Evolutionary conservation across 2,329 filamentous ascomycete species (phyloP).

Genomic region (Xylariaceae sp.): DNA sequence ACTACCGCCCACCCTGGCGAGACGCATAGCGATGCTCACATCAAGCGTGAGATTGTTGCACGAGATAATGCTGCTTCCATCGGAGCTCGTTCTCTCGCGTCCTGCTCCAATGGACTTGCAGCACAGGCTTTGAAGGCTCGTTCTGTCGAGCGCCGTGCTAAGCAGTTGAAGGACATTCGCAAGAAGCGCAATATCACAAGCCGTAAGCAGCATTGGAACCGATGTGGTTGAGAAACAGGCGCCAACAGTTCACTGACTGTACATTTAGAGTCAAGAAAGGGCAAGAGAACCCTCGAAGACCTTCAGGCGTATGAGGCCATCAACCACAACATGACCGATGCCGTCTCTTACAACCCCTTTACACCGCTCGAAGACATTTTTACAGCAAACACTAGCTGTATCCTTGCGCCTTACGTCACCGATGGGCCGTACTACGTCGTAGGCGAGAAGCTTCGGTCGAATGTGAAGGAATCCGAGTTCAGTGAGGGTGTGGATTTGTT

Average conservation of each 20-base stretch:
- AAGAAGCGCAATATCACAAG: constrained; percentile 33
- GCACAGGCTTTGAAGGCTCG: constrained; percentile 36
- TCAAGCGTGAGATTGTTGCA: constrained; percentile 33
- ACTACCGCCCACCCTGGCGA: constrained; percentile 32
- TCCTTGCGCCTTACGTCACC: constrained; percentile 33
- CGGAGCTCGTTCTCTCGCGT: constrained; percentile 35
- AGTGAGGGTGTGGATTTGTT: constrained; percentile 40
- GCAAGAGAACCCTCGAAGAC: constrained; percentile 31
- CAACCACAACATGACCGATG: constrained; percentile 33
- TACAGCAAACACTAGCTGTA: constrained; percentile 33
- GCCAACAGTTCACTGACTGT: not conserved
- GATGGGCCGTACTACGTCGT: constrained; percentile 41
- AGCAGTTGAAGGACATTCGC: constrained; percentile 36
- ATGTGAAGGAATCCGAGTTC: constrained; percentile 39
- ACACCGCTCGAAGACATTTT: constrained; percentile 33
- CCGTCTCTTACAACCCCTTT: constrained; percentile 14
- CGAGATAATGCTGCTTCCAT: constrained; percentile 30
- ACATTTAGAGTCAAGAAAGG: constrained; percentile 26
- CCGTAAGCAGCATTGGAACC: constrained; percentile 17
- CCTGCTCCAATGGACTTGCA: constrained; percentile 37
- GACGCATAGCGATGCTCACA: constrained; percentile 25
- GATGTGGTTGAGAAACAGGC: not conserved
- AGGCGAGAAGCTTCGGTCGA: constrained; percentile 43
- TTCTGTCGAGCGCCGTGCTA: constrained; percentile 38
- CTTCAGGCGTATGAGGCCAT: constrained; percentile 32